Base-by-base conservation (phyloP, 1,284 basidiomycete species). In the Rhodotorula sp. region DNA sequence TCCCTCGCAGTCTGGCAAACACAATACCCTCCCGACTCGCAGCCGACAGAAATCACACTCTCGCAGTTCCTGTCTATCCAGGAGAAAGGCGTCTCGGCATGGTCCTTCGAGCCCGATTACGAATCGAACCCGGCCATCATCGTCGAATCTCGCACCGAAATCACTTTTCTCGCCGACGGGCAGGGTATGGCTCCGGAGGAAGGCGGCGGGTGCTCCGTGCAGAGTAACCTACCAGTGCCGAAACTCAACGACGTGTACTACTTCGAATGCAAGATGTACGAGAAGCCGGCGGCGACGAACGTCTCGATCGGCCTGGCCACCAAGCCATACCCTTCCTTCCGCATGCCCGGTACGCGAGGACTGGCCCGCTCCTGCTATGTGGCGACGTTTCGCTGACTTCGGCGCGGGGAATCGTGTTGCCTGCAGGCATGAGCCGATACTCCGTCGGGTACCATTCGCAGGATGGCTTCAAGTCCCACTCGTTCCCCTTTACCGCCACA, bases 191-290 rank as follows among this genome's bases (percentile, higher is more conserved):
- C 83, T 14, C 91, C 91, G 3, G 62, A 62, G 22, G 62, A 62
- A 26, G 62, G 62, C 22, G 62, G 62, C 20, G 62, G 62, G 7
- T 93, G 93, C 30, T 91, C 87, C 68, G 94, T 97, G 8, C 92
- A 96, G 83, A 94, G 92, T 62, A 97, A 97, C 80, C 84, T 97
- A 12, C 94, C 94, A 0, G 83, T 97, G 7, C 94, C 94, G 20
- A 95, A 95, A 79, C 84, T 96, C 64, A 97, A 97, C 82, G 94
- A 97, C 80, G 93, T 95, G 20, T 97, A 97, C 81, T 97, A 97
- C 80, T 97, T 91, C 90, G 94, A 97, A 80, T 90, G 93, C 73
- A 97, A 97, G 83, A 91, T 96, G 89, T 97, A 93, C 80, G 94
- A 97, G 81, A 89, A 95, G 70, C 91, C 93, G 10, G 84, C 86